Base-by-base conservation (phyloP, 805 yeast species). In the Danielozyma ontarioensis region DNA sequence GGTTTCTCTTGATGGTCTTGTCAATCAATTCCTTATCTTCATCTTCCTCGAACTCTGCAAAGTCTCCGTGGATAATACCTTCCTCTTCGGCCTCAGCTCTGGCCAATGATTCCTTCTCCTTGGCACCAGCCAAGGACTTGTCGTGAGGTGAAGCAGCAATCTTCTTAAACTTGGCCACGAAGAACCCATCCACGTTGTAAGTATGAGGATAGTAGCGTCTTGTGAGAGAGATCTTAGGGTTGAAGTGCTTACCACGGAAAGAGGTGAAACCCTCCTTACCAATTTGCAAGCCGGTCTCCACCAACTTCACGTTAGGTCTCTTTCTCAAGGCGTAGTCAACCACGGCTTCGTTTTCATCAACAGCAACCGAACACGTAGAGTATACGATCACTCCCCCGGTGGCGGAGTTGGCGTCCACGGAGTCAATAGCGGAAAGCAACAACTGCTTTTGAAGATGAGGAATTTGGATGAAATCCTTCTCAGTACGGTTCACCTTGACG, bases 161-260 rank as follows among this genome's bases (percentile, higher is more conserved):
- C 74, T 93, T 93, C 67, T 85, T 78, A 71, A 93, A 86, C 61
- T 90, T 93, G 35, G 99, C 99, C 39, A 93, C 98, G 60, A 68
- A 93, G 74, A 93, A 93, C 16, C 99, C 99, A 63, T 93, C 99
- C 35, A 93, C 98, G 59, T 93, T 93, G 58, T 93, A 93, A 17
- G 96, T 89, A 64, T 93, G 99, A 35, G 99, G 99, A 59, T 93
- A 93, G 63, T 90, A 93, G 61, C 99, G 79, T 70, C 96, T 79
- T 3, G 97, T 89, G 48, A 90, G 65, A 31, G 77, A 75, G 35
- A 93, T 59, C 46, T 76, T 76, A 28, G 85, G 74, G 56, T 83
- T 79, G 71, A 89, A 93, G 36, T 77, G 84, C 62, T 89, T 90
- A 31, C 98, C 99, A 58, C 97, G 75, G 68, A 73, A 93, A 25